Base-by-base conservation (phyloP, 2,329 filamentous ascomycete species). In the Paraphaeosphaeria minitans region DNA sequence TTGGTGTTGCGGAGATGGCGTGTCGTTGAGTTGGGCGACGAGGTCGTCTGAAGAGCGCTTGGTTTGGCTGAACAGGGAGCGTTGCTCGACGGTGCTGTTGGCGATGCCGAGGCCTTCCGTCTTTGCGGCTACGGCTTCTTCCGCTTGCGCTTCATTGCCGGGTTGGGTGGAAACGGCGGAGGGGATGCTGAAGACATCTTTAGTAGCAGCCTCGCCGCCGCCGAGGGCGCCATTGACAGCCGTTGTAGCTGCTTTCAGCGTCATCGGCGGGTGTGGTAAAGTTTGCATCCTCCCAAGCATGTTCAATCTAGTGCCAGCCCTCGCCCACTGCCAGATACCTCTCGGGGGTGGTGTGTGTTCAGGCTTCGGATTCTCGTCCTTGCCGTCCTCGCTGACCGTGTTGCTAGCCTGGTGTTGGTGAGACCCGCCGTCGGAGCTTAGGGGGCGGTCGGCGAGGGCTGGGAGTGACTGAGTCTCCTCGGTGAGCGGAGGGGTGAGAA, bases 261-360 rank as follows among this genome's bases (percentile, higher is more conserved):
- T 58, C 27, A 63, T 58, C 24, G 66, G 65, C 19, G 67, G 66
- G 22, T 72, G 70, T 2, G 73, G 67, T 39, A 71, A 62, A 8
- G 24, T 27, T 27, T 3, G 24, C 24, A 27, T 27, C 24, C 69
- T 64, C 7, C 71, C 68, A 39, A 75, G 71, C n/a, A 72, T 65
- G 24, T 61, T 69, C 14, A 75, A 29, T 45, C 61, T 62, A 9
- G 70, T 70, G 7, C 73, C 73, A 19, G 55, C 64, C 45, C 63
- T 69, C 13, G 73, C 72, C 74, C 74, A 76, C 24, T 74, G 65
- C 73, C 72, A 76, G 13, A 76, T 64, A 2, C 72, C 68, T 16
- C 71, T 64, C 13, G 67, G 65, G 8, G 69, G 64, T 13, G 70
- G 64, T 21, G 64, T 63, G 21, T 63, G 61, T 12, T 66, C 22